A percentile compares a stretch with the other conserved stretches of the same genome.
These are phyloP conservation scores for Aureobasidium subglaciale DNA, from an alignment of 2,329 filamentous ascomycete genomes.

Conservation along the genomic window DNA sequence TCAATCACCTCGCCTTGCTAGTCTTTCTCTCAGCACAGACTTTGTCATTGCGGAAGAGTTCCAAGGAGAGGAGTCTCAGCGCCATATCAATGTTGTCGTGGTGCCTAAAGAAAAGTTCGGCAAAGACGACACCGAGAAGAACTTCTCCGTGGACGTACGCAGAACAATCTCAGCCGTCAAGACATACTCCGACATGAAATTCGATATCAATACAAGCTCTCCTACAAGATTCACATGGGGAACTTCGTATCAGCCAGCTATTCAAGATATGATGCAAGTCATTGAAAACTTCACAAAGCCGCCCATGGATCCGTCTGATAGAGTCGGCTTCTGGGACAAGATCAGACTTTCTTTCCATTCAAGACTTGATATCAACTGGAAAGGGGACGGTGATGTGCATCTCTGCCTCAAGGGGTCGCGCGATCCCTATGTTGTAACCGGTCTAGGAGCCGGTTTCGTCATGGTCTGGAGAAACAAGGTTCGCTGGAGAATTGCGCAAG, in stretches of 20 bases:
- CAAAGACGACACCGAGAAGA: conserved; percentile 52
- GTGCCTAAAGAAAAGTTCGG: conserved; percentile 59
- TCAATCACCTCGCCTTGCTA: conserved; percentile 72
- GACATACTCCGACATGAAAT: conserved; percentile 83
- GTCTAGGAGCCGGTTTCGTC: conserved; percentile 86
- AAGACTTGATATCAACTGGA: conserved; percentile 81
- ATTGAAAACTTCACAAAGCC: conserved; percentile 97
- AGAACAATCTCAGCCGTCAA: conserved; percentile 93
- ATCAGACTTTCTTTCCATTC: conserved; percentile 92
- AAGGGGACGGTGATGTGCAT: conserved; percentile 91
- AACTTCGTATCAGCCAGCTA: conserved; percentile 92
- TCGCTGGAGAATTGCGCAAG: conserved; percentile 73
- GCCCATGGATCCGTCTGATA: conserved; percentile 84
- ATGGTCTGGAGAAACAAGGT: conserved; percentile 99
- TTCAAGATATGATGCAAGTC: conserved; percentile 99
- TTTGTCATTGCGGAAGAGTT: conserved; percentile 96
- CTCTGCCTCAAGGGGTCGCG: conserved; percentile 80
- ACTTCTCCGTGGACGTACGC: conserved; percentile 78
- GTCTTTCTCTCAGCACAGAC: conserved; percentile 76
- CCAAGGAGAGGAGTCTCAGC: conserved; percentile 68
- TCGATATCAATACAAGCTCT: conserved; percentile 88
- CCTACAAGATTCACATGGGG: conserved; percentile 96
- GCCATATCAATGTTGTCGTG: conserved; percentile 75
- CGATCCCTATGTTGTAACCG: conserved; percentile 89
- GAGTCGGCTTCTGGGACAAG: conserved; percentile 98